Base-by-base conservation (phyloP, 2,329 filamentous ascomycete genomes). In the Fusarium vanettenii region DNA sequence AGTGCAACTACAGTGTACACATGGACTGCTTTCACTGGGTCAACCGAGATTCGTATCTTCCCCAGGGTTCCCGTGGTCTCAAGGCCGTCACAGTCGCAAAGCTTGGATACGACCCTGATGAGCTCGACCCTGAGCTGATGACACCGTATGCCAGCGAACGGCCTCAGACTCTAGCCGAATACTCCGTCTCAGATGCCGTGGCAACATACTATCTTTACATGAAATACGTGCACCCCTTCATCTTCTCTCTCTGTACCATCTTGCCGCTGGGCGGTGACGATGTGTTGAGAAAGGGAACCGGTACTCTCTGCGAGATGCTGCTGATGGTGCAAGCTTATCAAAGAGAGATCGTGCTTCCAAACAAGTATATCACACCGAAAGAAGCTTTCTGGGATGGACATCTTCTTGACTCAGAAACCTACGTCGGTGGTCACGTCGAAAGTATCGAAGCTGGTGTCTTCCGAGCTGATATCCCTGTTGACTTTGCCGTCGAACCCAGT, bases 171-270 rank as follows among this genome's bases (percentile, higher is more conserved):
- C 87, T 99, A 61, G 96, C 97, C 10, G 97, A 99, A 80, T 99
- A 99, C 85, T 99, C 97, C 0, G 97, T 99, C 52, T 99, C 97
- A 79, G 97, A 99, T 88, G 97, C 97, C 11, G 97, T 99, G 60
- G 97, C 97, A 25, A 99, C 97, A 0, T 99, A 99, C 82, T 99
- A 99, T 81, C 87, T 99, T 72, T 99, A 99, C 88, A 99, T 99
- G 97, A 99, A 99, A 92, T 99, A 99, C 83, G 94, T 99, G n/a
- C 97, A 99, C 82, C 97, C 97, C 5, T 99, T 99, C 86, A 97
- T 99, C 82, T 99, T 99, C 88, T 98, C 97, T 1, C 87, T 99
- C 0, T 99, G 97, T 84, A 99, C 95, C 1, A 98, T 99, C 85
- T 88, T 99, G 81, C 97, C 97, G 0, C 88, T 99, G 1, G 95